phyloP scores from a whole-genome alignment of 2,329 filamentous ascomycete species.

The Hymenoscyphus scutula region DNA sequence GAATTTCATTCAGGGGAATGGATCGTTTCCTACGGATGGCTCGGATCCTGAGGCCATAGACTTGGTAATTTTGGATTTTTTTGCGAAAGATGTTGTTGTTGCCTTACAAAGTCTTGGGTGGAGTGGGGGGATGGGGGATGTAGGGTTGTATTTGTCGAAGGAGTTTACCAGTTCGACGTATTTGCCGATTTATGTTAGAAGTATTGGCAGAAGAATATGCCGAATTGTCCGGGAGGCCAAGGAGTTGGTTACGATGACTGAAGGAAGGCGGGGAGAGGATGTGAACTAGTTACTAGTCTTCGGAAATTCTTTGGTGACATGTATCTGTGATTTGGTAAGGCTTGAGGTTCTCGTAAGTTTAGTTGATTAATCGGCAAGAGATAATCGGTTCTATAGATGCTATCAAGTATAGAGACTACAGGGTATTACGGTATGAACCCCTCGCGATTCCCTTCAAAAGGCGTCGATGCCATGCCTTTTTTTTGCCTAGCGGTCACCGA shows the following conservation, averaged over 20 bases:
- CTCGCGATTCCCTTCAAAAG: too few relatives aligned
- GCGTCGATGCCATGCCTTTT: too few relatives aligned
- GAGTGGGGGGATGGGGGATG: slow-evolving; percentile 17
- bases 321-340: too few relatives aligned
- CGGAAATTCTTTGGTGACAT: too few relatives aligned
- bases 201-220: slow-evolving; percentile 29
- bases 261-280: too few relatives aligned
- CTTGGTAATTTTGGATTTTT: slow-evolving; percentile 1
- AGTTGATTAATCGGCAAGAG: too few relatives aligned
- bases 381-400: too few relatives aligned
- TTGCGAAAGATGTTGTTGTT: not conserved
- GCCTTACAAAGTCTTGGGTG: not conserved
- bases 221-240: slow-evolving; percentile 28
- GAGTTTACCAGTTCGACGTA: slow-evolving; percentile 34
- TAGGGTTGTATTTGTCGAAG: slow-evolving; percentile 33
- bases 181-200: slow-evolving; percentile 35
- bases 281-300: too few relatives aligned
- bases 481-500: too few relatives aligned
- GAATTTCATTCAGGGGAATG: slow-evolving; percentile 73
- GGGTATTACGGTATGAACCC: too few relatives aligned
- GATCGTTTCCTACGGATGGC: slow-evolving; percentile 54
- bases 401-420: too few relatives aligned
- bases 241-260: slow-evolving; percentile 20
- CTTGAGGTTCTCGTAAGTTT: too few relatives aligned
- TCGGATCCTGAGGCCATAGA: slow-evolving; percentile 43